These are phyloP conservation scores for Acacia acuminata DNA, from an alignment of 306 rosid species.

Conservation along the genomic window DNA sequence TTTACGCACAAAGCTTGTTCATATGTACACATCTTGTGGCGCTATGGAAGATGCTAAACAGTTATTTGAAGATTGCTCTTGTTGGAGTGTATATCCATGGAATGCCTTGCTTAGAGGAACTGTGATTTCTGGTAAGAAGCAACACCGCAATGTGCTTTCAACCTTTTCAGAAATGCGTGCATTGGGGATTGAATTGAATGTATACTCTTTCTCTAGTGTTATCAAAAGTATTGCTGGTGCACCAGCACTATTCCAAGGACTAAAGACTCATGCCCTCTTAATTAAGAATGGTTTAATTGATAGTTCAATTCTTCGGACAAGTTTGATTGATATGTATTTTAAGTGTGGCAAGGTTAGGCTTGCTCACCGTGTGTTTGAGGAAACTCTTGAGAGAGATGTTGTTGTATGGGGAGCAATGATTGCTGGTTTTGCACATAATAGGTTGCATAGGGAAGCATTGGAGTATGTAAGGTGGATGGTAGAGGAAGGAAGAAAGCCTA, in stretches of 20 bases:
- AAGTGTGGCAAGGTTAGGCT: constrained; percentile 57
- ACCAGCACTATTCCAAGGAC: constrained; percentile 63
- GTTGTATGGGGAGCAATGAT: constrained; percentile 75
- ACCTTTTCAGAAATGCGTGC: constrained; percentile 56
- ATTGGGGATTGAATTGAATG: constrained; percentile 72
- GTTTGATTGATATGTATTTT: constrained; percentile 46
- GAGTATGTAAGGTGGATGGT: constrained; percentile 58
- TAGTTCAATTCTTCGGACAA: constrained; percentile 49
- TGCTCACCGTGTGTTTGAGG: constrained; percentile 54
- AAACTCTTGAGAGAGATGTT: constrained; percentile 54
- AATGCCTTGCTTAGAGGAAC: constrained; percentile 69
- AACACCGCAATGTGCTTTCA: constrained; percentile 38
- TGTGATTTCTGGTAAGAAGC: constrained; percentile 60
- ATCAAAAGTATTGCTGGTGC: constrained; percentile 82
- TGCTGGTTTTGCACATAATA: constrained; percentile 54
- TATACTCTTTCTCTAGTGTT: constrained; percentile 67
- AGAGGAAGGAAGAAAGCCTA: constrained; percentile 50
- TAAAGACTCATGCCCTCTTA: constrained; percentile 68
- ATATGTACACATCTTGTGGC: constrained; percentile 60
- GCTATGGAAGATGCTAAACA: constrained; percentile 49
- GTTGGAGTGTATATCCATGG: constrained; percentile 56
- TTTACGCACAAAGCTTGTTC: constrained; percentile 49
- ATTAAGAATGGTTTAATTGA: constrained; percentile 73
- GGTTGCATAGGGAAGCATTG: constrained; percentile 56
- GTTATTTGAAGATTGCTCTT: constrained; percentile 49